Base-by-base conservation (phyloP, 139 green algal species). In the Chlorella sp. region DNA sequence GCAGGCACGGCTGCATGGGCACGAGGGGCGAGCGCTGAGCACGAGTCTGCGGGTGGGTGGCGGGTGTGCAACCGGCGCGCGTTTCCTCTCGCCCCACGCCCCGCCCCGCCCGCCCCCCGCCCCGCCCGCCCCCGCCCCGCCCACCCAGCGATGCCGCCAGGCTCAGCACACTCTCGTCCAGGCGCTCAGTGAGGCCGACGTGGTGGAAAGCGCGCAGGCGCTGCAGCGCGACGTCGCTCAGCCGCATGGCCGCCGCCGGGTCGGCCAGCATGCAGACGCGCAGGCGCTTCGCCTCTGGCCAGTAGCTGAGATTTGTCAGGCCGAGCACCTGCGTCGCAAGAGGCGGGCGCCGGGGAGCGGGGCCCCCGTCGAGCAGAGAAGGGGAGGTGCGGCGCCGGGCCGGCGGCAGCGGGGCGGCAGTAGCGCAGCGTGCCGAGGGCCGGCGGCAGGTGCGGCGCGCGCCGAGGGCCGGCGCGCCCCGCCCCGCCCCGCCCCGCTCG, bases 271-370 rank as follows among this genome's bases (percentile, higher is more conserved):
- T 33, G 79, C 93, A 97, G 29, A 43, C 15, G 5, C 92, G 79
- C 73, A 96, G 77, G 14, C 51, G 11, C 3, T 6, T 36, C 0
- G 89, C 87, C 19, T 88, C 83, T 8, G 70, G 61, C 90, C 89
- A 95, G 62, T 95, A 84, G 12, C 86, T 93, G 71, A 92, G 92
- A 79, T 95, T 95, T 43, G 91, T 97, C 29, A 95, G 62, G 45
- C 93, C 93, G 31, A 97, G 84, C 38, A 97, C 82, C 90, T 96
- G 83, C 70, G 80, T 36, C 25, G 8, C 53, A 75, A 27, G 45
- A 41, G 53, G 41, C 55, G 2, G 25, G 4, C 36, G 43, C 8
- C 15, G 56, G 23, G 56, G 55, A 58, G 17, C 79, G 56, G n/a
- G 3, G 36, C 9, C 15, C 2, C 21, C 14, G 64, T 29, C 21